phyloP scores from a whole-genome alignment of 208 protist species.

The Phytomonas francai region DNA sequence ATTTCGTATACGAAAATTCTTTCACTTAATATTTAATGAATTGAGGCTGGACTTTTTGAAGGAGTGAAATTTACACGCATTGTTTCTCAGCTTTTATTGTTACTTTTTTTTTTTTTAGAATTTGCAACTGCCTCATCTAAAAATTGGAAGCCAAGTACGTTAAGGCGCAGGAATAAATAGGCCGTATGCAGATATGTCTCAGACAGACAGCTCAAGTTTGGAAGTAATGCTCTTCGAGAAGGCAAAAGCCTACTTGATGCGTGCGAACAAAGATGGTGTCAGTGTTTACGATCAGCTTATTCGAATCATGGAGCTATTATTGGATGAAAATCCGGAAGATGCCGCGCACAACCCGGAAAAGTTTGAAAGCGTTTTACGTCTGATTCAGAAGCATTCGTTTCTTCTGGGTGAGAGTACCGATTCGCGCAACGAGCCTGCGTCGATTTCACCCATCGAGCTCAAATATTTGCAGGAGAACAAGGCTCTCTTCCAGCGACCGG shows the following conservation, averaged over 20 bases:
- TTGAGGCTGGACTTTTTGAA: neutral
- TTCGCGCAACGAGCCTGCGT: slow-evolving; percentile 50
- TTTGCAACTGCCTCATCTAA: neutral
- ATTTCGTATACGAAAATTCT: neutral
- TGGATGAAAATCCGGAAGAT: slow-evolving; percentile 75
- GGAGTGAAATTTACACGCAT: neutral
- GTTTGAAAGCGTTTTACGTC: slow-evolving; percentile 67
- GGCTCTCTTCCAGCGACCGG: slow-evolving; percentile 63
- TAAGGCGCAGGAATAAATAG: neutral
- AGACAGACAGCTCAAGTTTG: neutral
- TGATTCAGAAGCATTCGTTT: slow-evolving; percentile 81
- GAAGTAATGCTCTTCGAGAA: slow-evolving; percentile 66
- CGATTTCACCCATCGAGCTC: slow-evolving; percentile 56
- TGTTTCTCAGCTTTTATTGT: neutral
- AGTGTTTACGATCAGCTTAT: slow-evolving; percentile 90
- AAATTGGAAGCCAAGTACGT: neutral
- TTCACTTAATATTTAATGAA: neutral
- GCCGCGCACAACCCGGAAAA: slow-evolving; percentile 57
- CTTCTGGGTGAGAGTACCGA: slow-evolving; percentile 60
- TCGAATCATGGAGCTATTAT: slow-evolving; percentile 70
- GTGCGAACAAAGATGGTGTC: slow-evolving; percentile 77
- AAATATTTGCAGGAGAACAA: slow-evolving; percentile 62
- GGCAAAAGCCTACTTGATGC: slow-evolving; percentile 87
- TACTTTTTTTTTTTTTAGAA: slow-evolving; percentile 8
- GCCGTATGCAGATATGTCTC: neutral